Base-by-base conservation (phyloP, 2,329 filamentous ascomycete species). In the Plenodomus tracheiphilus region DNA sequence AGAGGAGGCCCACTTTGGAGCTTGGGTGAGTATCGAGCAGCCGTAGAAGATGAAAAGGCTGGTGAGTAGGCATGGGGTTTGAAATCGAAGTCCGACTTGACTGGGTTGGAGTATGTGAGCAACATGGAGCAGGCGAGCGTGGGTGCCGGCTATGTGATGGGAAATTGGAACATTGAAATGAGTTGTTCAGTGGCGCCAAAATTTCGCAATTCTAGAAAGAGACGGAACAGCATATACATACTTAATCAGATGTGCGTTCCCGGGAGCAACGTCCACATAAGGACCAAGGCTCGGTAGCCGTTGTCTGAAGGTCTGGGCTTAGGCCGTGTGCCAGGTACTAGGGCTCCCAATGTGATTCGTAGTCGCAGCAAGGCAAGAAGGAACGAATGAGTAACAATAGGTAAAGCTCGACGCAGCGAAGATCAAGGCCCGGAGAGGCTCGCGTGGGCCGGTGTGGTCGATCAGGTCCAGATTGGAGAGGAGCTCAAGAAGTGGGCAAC, bases 1-100 rank as follows among this genome's bases (percentile, higher is more conserved):
- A 63, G 65, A 52, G 69, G 65, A 59, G 62, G 64, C 58, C 73
- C 71, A 62, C 72, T 66, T 62, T 70, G 68, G 53, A 70, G 63
- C 58, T 70, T 70, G 43, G 74, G 73, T 58, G 67, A 74, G 65
- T 61, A 68, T 65, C 65, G 66, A 61, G 64, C 56, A 61, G 62
- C 58, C 65, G 74, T 59, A 47, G 72, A 71, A 52, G 71, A 67
- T 57, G 70, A 58, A 53, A 71, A 68, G 53, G 67, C 65, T 61
- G 74, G 71, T 65, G 75, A 74, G 69, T 75, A 79, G 65, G 77
- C 77, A 79, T 79, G 75, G 68, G 70, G 67, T 67, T 75, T 76
- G 68, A 68, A 70, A 61, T 75, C 75, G 66, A 79, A 76, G 59
- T 77, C 76, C 56, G 71, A 66, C 67, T 73, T 76, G 57, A 69